phyloP scores from a whole-genome alignment of 331 rosid species.

The Quercus phellos region DNA sequence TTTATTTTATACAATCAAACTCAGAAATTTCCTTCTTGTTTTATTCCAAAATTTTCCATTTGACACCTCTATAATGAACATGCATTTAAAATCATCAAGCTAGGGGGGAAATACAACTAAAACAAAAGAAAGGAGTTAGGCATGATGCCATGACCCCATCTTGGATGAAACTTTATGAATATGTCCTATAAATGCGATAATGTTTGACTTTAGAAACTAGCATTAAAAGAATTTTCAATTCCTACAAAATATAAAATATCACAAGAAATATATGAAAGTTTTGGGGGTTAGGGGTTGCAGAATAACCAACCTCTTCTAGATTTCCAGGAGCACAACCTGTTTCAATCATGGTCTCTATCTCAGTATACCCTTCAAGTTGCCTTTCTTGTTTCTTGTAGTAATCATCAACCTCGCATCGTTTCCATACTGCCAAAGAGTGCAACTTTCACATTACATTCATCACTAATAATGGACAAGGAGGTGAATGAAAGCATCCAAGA shows the following conservation, averaged over 20 bases:
- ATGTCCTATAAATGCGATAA: no score
- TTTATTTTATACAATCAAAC: no score
- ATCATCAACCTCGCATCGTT: constrained; percentile 45
- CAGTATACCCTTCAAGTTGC: constrained; percentile 64
- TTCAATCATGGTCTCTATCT: constrained; percentile 64
- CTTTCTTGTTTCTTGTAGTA: constrained; percentile 68
- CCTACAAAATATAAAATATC: no score
- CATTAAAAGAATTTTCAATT: no score
- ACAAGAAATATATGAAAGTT: no score
- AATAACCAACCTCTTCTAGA: constrained; percentile 41
- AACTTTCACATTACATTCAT: neutral
- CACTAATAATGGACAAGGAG: neutral
- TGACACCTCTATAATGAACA: neutral
- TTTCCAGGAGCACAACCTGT: constrained; percentile 49
- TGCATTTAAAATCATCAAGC: no score
- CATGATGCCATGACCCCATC: no score
- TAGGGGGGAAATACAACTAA: no score
- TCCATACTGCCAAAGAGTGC: constrained; percentile 26
- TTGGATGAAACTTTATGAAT: no score
- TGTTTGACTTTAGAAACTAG: no score
- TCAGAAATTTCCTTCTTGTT: neutral
- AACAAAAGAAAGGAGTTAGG: no score
- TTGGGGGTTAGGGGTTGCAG: no score
- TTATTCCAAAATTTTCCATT: neutral
- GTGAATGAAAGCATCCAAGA: neutral